These are phyloP conservation scores for Skeletonema grethae DNA, from an alignment of 108 stramenopile species.

Conservation along the genomic window DNA sequence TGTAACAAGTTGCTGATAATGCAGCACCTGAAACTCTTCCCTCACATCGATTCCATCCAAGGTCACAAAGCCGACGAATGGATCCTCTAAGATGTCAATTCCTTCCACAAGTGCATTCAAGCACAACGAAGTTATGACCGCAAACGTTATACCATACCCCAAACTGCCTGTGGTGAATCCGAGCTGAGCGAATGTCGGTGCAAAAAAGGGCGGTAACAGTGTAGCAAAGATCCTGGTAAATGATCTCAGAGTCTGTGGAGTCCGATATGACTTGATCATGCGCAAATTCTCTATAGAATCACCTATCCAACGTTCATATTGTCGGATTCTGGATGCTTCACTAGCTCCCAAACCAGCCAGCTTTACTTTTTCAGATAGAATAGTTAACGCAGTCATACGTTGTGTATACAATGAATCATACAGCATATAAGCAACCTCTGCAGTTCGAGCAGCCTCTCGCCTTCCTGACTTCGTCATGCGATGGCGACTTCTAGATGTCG, in stretches of 20 bases:
- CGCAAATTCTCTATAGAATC: constrained; percentile 60
- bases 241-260: constrained; percentile 74
- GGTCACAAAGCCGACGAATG: constrained; percentile 59
- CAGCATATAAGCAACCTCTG: constrained; percentile 47
- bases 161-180: constrained; percentile 58
- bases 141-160: constrained; percentile 66
- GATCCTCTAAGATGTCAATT: constrained; percentile 77
- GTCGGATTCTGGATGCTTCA: constrained; percentile 75
- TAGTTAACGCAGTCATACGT: constrained; percentile 41
- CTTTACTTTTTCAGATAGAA: constrained; percentile 61
- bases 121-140: constrained; percentile 65
- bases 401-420: constrained; percentile 53
- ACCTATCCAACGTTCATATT: constrained; percentile 65
- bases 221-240: constrained; percentile 73
- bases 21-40: constrained; percentile 48
- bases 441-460: constrained; percentile 52
- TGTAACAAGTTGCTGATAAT: constrained; percentile 54
- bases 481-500: constrained; percentile 55
- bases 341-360: constrained; percentile 60
- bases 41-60: constrained; percentile 68
- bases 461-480: constrained; percentile 48
- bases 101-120: constrained; percentile 75
- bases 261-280: constrained; percentile 78
- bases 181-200: constrained; percentile 74
- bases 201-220: constrained; percentile 70